Evolutionary conservation across 2,329 filamentous ascomycete species (phyloP).

Genomic region (Chrysoporthe puriensis): DNA sequence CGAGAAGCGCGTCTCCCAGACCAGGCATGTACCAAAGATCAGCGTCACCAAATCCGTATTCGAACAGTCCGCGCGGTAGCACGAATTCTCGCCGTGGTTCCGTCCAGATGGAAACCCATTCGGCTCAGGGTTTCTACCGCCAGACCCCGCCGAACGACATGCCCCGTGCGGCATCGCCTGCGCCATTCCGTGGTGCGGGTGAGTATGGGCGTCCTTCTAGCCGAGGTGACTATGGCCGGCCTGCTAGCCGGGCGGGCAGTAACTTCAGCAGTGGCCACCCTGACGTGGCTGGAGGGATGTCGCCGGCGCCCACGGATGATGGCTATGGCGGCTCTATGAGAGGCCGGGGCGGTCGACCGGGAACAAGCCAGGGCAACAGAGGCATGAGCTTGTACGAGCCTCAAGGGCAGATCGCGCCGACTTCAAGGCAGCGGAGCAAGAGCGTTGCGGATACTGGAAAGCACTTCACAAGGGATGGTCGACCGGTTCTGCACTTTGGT

Average conservation of each 20-base stretch:
- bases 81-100: slow-evolving; percentile 38
- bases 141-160: slow-evolving; percentile 56
- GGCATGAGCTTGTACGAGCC: slow-evolving; percentile 63
- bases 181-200: slow-evolving; percentile 44
- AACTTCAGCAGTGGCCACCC: slow-evolving; percentile 28
- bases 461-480: slow-evolving; percentile 83
- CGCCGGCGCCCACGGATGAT: slow-evolving; percentile 49
- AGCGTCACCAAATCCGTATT: slow-evolving; percentile 68
- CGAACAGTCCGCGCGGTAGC: slow-evolving; percentile 40
- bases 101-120: slow-evolving; percentile 45
- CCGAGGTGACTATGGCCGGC: slow-evolving; percentile 45
- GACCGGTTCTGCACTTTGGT: slow-evolving; percentile 92
- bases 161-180: slow-evolving; percentile 52
- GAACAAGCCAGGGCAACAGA: slow-evolving; percentile 48
- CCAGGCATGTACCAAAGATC: slow-evolving; percentile 58
- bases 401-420: slow-evolving; percentile 44
- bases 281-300: slow-evolving; percentile 55
- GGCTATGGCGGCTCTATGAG: slow-evolving; percentile 59
- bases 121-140: slow-evolving; percentile 54
- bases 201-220: slow-evolving; percentile 56
- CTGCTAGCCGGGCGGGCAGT: slow-evolving; percentile 39
- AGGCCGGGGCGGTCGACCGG: slow-evolving; percentile 54
- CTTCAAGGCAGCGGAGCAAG: slow-evolving; percentile 69
- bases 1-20: slow-evolving; percentile 65
- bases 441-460: slow-evolving; percentile 82